These are phyloP conservation scores for Septoria petroselini DNA, from an alignment of 2,329 filamentous ascomycete genomes.

Conservation along the genomic window DNA sequence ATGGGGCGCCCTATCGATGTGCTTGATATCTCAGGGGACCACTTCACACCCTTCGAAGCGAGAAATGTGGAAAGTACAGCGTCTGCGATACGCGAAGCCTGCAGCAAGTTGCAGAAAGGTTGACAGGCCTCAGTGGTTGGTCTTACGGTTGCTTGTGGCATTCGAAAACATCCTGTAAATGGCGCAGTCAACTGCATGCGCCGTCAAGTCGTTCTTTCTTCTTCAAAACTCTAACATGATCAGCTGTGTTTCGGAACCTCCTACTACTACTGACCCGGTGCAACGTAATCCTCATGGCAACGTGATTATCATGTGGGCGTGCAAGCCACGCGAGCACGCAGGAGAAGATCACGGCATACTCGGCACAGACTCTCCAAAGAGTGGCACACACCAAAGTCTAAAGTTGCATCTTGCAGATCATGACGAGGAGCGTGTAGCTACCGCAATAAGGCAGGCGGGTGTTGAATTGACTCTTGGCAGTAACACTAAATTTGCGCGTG, in stretches of 20 bases:
- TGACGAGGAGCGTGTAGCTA: conserved; percentile 2
- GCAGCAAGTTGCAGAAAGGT: conserved; percentile 4
- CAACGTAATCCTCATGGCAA: too few species aligned
- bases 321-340: background rate
- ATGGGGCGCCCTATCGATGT: conserved; percentile 2
- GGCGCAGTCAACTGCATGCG: too few species aligned
- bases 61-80: conserved; percentile 12
- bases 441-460: background rate
- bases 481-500: background rate
- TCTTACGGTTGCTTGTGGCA: too few species aligned
- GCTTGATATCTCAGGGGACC: conserved; percentile 16
- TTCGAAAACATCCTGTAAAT: too few species aligned
- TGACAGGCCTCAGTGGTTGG: background rate
- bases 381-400: background rate
- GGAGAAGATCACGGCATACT: conserved; percentile 4
- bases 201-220: too few species aligned
- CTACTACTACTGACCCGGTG: too few species aligned
- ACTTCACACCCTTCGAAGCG: conserved; percentile 14
- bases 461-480: background rate
- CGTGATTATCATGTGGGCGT: background rate
- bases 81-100: conserved; percentile 4
- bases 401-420: conserved; percentile 1
- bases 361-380: background rate
- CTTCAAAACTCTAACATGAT: too few species aligned
- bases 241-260: too few species aligned